These are phyloP conservation scores for Dothideomycetidae sp. DNA, from an alignment of 2,329 filamentous ascomycete species.

Conservation along the genomic window DNA sequence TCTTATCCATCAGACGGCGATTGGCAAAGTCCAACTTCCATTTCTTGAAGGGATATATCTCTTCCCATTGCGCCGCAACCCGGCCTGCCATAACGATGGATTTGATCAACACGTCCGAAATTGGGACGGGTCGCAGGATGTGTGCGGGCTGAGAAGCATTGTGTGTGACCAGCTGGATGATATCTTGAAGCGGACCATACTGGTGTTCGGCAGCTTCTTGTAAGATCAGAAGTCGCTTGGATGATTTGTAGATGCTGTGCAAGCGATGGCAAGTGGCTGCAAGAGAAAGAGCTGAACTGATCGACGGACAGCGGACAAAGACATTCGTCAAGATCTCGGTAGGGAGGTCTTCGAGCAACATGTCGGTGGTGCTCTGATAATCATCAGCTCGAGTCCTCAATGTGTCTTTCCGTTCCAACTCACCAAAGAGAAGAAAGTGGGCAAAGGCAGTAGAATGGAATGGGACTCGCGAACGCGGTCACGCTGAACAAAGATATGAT, in stretches of 20 bases:
- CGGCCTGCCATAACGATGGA: slow-evolving; percentile 41
- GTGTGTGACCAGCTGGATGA: slow-evolving; percentile 45
- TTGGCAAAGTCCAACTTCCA: slow-evolving; percentile 45
- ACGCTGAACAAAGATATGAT: slow-evolving; percentile 1
- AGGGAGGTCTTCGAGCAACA: slow-evolving; percentile 41
- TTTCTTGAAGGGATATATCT: slow-evolving; percentile 49
- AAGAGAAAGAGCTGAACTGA: slow-evolving; percentile 40
- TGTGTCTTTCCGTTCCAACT: no score
- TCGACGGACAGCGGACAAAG: slow-evolving; percentile 37
- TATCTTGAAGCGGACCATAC: slow-evolving; percentile 44
- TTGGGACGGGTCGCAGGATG: slow-evolving; percentile 35
- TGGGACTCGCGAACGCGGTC: no score
- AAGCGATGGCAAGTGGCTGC: slow-evolving; percentile 42
- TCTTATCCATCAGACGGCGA: slow-evolving; percentile 36
- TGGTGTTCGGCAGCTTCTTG: slow-evolving; percentile 39
- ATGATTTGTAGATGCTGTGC: slow-evolving; percentile 36
- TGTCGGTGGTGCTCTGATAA: slow-evolving; percentile 21
- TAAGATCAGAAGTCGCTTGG: slow-evolving; percentile 41
- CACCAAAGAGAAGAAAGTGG: no score
- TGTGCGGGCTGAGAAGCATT: slow-evolving; percentile 46
- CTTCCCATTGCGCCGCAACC: slow-evolving; percentile 43
- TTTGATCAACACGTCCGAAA: slow-evolving; percentile 41
- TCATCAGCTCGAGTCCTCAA: slow-evolving; percentile 5
- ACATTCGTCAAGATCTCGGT: slow-evolving; percentile 46
- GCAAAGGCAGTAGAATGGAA: no score